A percentile compares a stretch with the other conserved stretches of the same genome.
These are phyloP conservation scores for Auricularia auricula-judae DNA, from an alignment of 768 basidiomycete genomes.

Conservation along the genomic window DNA sequence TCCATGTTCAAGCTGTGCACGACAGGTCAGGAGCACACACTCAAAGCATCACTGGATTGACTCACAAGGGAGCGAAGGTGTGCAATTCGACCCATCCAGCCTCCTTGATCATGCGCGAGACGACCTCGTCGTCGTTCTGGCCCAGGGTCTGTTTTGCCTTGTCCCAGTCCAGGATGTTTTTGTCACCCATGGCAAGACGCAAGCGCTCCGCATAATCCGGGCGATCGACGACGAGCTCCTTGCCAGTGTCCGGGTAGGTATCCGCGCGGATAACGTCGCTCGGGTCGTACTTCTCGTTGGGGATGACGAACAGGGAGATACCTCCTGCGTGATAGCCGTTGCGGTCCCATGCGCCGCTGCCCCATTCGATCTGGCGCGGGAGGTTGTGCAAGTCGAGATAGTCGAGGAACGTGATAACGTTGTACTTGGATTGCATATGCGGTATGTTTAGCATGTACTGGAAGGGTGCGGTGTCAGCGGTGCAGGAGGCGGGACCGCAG, in stretches of 20 bases:
- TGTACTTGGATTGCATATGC: constrained; percentile 24
- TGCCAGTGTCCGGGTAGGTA: constrained; percentile 15
- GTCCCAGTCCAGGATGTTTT: constrained; percentile 18
- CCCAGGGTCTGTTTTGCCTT: constrained; percentile 17
- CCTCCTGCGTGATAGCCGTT: constrained; percentile 20
- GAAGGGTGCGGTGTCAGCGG: constrained; percentile 9
- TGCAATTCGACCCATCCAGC: constrained; percentile 32
- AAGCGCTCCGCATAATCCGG: constrained; percentile 12
- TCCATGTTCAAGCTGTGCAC: constrained; percentile 31
- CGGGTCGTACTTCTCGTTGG: constrained; percentile 32
- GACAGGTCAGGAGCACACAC: neutral
- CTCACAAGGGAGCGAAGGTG: constrained; percentile 32
- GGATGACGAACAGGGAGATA: constrained; percentile 23
- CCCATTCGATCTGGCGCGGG: constrained; percentile 22
- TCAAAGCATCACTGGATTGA: neutral
- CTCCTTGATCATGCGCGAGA: constrained; percentile 22
- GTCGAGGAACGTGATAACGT: constrained; percentile 32
- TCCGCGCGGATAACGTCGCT: constrained; percentile 26
- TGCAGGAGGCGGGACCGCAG: neutral
- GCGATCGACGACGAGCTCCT: constrained; percentile 13
- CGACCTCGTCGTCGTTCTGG: constrained; percentile 15
- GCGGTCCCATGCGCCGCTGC: constrained; percentile 29
- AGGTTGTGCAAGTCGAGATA: constrained; percentile 31
- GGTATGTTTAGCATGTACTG: constrained; percentile 32
- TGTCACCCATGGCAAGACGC: constrained; percentile 13